These are phyloP conservation scores for Cornus controversa DNA, from an alignment of 148 eudicot species.

Conservation along the genomic window DNA sequence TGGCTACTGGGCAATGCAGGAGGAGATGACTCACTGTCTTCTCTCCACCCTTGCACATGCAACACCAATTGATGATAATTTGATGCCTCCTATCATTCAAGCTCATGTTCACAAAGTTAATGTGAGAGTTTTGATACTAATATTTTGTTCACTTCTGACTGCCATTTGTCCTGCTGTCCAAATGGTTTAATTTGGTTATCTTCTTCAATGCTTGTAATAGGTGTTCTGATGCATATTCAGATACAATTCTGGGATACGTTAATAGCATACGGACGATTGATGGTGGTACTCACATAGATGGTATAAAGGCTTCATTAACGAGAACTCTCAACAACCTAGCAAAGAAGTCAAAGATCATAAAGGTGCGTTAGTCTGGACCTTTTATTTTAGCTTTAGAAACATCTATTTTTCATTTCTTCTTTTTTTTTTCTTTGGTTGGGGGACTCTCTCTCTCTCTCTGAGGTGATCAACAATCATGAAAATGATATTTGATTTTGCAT, in stretches of 20 bases:
- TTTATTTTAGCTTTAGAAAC: not conserved
- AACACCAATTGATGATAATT: no score
- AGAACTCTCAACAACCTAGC: slow-evolving; percentile 81
- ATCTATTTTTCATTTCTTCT: not conserved
- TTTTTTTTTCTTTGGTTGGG: not conserved
- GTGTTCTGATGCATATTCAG: slow-evolving; percentile 96
- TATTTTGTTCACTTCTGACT: not conserved
- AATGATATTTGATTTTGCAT: no score
- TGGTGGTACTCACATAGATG: slow-evolving; percentile 99
- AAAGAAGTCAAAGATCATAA: slow-evolving; percentile 78
- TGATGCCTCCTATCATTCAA: not conserved
- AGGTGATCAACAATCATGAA: no score
- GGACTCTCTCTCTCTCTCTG: not conserved
- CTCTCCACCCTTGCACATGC: no score
- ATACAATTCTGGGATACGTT: slow-evolving; percentile 90
- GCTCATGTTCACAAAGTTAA: not conserved
- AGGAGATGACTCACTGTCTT: no score
- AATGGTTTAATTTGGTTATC: not conserved
- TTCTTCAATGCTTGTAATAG: slow-evolving; percentile 31
- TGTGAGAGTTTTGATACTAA: not conserved
- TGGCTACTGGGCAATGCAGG: no score
- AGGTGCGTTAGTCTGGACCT: slow-evolving; percentile 45
- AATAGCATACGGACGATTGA: slow-evolving; percentile 98
- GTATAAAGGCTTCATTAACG: slow-evolving; percentile 81
- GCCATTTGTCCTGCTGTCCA: not conserved